phyloP scores from a whole-genome alignment of 495 filamentous ascomycete species.

The Mytilinidion resinicola region DNA sequence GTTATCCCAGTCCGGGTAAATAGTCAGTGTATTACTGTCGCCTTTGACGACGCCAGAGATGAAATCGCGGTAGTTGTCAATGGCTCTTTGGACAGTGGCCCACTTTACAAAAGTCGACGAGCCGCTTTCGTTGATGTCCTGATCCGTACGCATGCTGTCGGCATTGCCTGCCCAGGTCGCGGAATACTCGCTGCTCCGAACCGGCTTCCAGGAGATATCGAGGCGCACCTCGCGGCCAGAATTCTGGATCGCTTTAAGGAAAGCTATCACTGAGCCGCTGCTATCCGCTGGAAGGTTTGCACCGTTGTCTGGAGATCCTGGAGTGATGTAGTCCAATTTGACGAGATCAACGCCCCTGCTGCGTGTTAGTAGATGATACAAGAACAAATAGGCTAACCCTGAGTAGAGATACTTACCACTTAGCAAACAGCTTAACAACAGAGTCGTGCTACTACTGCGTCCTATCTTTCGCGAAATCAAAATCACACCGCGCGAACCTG shows the following conservation, averaged over 20 bases:
- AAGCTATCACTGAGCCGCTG: constrained; percentile 24
- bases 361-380: too few species aligned
- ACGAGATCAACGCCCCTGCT: background rate
- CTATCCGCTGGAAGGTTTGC: constrained; percentile 24
- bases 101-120: constrained; percentile 27
- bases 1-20: constrained; percentile 35
- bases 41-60: constrained; percentile 20
- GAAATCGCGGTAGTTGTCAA: constrained; percentile 35
- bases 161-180: constrained; percentile 26
- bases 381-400: too few species aligned
- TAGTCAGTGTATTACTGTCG: constrained; percentile 19
- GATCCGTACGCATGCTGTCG: constrained; percentile 31
- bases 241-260: constrained; percentile 29
- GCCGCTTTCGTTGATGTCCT: constrained; percentile 32
- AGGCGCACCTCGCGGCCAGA: constrained; percentile 29
- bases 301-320: constrained; percentile 26
- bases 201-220: constrained; percentile 33
- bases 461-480: constrained; percentile 26
- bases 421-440: constrained; percentile 20
- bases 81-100: constrained; percentile 28
- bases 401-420: background rate
- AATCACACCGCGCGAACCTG: constrained; percentile 25
- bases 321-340: constrained; percentile 31
- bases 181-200: constrained; percentile 27
- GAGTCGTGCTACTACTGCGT: constrained; percentile 35